Evolutionary conservation across 2,329 filamentous ascomycete species (phyloP), one percentile per base, ranked within the genome.

Genomic region (Aspergillus bombycis): DNA sequence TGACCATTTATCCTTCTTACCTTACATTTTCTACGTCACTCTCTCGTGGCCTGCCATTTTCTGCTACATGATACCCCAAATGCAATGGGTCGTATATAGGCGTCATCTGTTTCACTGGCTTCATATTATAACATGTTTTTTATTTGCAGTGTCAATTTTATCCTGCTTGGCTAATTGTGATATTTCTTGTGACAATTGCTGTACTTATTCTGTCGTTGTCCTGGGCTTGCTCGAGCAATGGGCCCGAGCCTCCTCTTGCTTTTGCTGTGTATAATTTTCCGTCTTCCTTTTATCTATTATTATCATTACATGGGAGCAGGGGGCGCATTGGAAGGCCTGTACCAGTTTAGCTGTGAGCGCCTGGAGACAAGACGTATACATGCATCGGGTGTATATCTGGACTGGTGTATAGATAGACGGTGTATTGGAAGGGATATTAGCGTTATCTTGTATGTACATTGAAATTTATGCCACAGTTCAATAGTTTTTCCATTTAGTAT

Each of bases 41-140:
- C 56, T 60, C 61, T 56, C 56, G 55, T 59, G 53, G 32, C 53
- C 58, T 61, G 55, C 60, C 65, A 63, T 69, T 67, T 70, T 63
- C 57, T 61, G 54, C 57, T 64, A 62, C 55, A 61, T 71, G 65
- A 71, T 69, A 70, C 69, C 67, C 67, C 63, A 64, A 61, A 54
- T 58, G 66, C 65, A 65, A 60, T 61, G 62, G 68, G 63, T 66
- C 60, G 67, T 69, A 70, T 68, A 72, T 70, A 70, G 69, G 69
- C 68, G 70, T 72, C 68, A 61, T 61, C 41, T 61, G 36, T 63
- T 63, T 62, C 34, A 57, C 62, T 52, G 45, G 63, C 53, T 45
- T 57, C 43, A 55, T 57, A 43, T 62, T 62, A 43, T 41, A 41
- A 58, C 28, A 57, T 41, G 34, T 59, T 48, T 45, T 45, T 57